Evolutionary conservation across 208 protist genomes (phyloP), one percentile per base, ranked within the genome.

Genomic region (Porcisia hertigi): DNA sequence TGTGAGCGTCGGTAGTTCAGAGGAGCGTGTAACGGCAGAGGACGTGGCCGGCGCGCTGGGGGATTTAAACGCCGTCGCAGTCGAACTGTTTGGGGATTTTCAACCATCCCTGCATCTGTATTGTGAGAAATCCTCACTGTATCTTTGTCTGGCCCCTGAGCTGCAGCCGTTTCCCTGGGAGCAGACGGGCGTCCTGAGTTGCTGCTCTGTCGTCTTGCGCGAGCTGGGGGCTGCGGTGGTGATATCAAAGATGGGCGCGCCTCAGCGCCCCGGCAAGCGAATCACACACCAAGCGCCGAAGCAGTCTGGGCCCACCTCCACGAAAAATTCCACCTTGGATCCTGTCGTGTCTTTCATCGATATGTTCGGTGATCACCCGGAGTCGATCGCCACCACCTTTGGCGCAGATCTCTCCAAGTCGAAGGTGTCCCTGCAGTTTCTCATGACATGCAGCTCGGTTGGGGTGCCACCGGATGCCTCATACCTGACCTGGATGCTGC

Each of bases 131-230:
- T 77, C 84, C 30, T 67, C 83, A 7, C 74, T 95, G 39, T 91
- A 89, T 75, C 84, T 97, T 14, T 95, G 91, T 55, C 80, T 97
- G 6, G 85, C 88, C 55, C 84, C 91, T 5, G n/a, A 82, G 36
- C 67, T 97, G 63, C 90, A 94, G 47, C 54, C 81, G 8, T 84
- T 94, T 20, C 90, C 93, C 1, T 60, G 94, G 41, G 93, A 97
- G 76, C 86, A 89, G 39, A 70, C 76, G 14, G 67, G 78, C 41
- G 79, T 71, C 23, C 85, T 95, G 70, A 63, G 64, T 18, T 47
- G 41, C 12, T 93, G 91, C 73, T 41, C 79, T 52, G 77, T 79
- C 14, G 80, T 96, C 16, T 77, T 90, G 66, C 87, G 90, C 0
- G 92, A 96, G 64, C 75, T 96, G 3, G 83, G 86, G 16, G 85